Evolutionary conservation across 176 grass and related monocot genomes (phyloP), one percentile per base, ranked within the genome.

Genomic region (Juncus effusus): DNA sequence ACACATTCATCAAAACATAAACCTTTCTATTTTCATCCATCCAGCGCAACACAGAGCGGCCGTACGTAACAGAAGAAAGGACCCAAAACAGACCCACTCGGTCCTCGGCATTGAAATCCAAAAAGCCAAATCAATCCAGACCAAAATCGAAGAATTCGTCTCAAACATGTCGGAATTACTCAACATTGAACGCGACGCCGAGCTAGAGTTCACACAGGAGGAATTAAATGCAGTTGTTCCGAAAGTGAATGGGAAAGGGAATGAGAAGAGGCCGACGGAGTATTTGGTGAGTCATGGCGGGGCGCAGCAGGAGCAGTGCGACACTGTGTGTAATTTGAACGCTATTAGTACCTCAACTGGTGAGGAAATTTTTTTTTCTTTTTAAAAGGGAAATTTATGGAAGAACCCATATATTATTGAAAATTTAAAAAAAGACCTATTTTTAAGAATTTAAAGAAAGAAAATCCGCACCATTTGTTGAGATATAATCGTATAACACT

Each of bases 321-420:
- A 96, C 60, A 96, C 93, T 9, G 77, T 91, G 69, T 91, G 93
- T 85, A 96, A 89, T 90, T 67, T 96, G 74, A 96, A 74, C 61
- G 93, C 78, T 3, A 65, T 96, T 74, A 86, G 85, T 76, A 88
- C 85, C 57, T 96, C 87, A 70, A 96, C 80, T 75, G 93, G 93
- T 96, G 72, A 89, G 85, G 42, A 47, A 0, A 47, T 47, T 47
- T 47, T 9, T 47, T 47, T 47, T 47, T 9, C 6, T 47, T 47
- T 47, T 47, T 47, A 47, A 47, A 6, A 47, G 9, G 9, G 4
- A 47, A 47, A 47, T 47, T 47, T 47, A 28, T 1, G 19, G 19
- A 28, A 28, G 19, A 28, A 28, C 19, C 19, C 19, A 28, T 28
- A 28, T 28, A 28, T 28, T 28, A 28, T 28, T 28, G 19, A 28